Conservation (phyloP, 768 basidiomycete genomes). For the Boletellus sp. region DNA sequence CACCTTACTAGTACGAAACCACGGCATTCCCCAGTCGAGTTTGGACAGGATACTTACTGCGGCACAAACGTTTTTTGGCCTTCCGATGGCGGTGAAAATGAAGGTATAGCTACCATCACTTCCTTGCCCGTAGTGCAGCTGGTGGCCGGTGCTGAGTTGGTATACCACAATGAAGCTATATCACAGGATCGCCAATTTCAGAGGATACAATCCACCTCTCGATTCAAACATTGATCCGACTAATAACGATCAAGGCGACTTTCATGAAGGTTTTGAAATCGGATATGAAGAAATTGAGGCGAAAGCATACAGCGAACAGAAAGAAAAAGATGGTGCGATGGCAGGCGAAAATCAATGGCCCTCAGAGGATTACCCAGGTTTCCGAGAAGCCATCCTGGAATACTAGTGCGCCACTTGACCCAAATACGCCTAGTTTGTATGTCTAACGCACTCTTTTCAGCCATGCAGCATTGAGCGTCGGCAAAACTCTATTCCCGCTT, state of each 20-base stretch:
- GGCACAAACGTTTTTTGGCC: slow-evolving; percentile 63
- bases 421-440: slow-evolving; percentile 2
- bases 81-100: slow-evolving; percentile 61
- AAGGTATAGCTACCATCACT: slow-evolving; percentile 39
- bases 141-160: background rate
- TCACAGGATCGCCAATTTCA: slow-evolving; percentile 68
- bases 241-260: slow-evolving; percentile 68
- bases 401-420: slow-evolving; percentile 57
- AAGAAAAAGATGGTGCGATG: slow-evolving; percentile 52
- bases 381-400: slow-evolving; percentile 52
- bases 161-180: slow-evolving; percentile 47
- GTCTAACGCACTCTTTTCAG: slow-evolving; percentile 36
- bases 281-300: slow-evolving; percentile 58
- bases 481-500: slow-evolving; percentile 58
- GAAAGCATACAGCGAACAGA: slow-evolving; percentile 24
- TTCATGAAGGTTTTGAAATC: slow-evolving; percentile 89
- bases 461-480: slow-evolving; percentile 49
- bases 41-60: slow-evolving; percentile 45
- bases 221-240: slow-evolving; percentile 70
- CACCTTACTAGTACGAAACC: slow-evolving; percentile 64
- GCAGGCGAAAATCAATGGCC: slow-evolving; percentile 81
- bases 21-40: slow-evolving; percentile 57
- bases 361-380: slow-evolving; percentile 50
- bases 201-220: slow-evolving; percentile 67
- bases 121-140: background rate